Evolutionary conservation across 2,329 filamentous ascomycete genomes (phyloP).

Genomic region (Paraphoma chrysanthemicola): DNA sequence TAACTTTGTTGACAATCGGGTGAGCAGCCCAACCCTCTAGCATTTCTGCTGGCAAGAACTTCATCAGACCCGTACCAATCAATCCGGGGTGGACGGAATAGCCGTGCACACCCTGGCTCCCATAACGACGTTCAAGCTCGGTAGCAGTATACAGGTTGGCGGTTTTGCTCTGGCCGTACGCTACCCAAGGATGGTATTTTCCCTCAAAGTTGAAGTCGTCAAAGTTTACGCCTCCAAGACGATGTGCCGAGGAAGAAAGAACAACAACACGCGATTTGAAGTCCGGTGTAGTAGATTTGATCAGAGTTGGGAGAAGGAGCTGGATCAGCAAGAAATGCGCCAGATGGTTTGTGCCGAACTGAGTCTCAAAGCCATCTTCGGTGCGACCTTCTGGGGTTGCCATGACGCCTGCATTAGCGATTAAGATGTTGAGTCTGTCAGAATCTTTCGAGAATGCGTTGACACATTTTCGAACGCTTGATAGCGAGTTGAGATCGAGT

Average conservation of each 20-base stretch:
- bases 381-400: slow-evolving; percentile 44
- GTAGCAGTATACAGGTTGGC: slow-evolving; percentile 61
- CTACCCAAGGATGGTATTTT: slow-evolving; percentile 46
- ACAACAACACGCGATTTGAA: slow-evolving; percentile 58
- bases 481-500: slow-evolving; percentile 27
- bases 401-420: slow-evolving; percentile 58
- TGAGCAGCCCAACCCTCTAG: slow-evolving; percentile 4
- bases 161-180: slow-evolving; percentile 59
- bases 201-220: slow-evolving; percentile 52
- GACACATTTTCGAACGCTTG: slow-evolving; percentile 27
- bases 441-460: slow-evolving; percentile 21
- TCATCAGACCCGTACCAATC: slow-evolving; percentile 46
- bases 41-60: slow-evolving; percentile 4
- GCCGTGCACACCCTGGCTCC: slow-evolving; percentile 53
- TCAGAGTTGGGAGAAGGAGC: slow-evolving; percentile 51
- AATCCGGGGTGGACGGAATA: slow-evolving; percentile 57
- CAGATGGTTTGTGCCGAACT: slow-evolving; percentile 57
- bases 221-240: slow-evolving; percentile 39
- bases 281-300: slow-evolving; percentile 42
- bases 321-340: slow-evolving; percentile 55
- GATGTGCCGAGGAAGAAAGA: slow-evolving; percentile 55
- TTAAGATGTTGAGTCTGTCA: slow-evolving; percentile 44
- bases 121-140: slow-evolving; percentile 59
- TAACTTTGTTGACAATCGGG: no score
- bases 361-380: slow-evolving; percentile 41